These are phyloP conservation scores for Larix kaempferi DNA, from an alignment of 75 land plant species.

Conservation along the genomic window DNA sequence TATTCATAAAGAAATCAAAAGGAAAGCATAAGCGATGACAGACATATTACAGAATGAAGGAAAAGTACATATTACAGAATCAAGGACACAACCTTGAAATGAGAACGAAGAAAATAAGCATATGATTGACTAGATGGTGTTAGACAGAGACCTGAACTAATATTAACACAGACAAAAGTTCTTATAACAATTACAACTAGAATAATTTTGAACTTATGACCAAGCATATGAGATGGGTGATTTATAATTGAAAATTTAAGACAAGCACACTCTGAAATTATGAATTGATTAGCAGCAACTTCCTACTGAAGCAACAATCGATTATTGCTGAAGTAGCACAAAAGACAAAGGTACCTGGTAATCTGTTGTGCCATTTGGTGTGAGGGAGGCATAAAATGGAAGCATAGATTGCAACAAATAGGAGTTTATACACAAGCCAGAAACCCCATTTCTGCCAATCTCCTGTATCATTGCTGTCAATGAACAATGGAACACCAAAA, in stretches of 20 bases:
- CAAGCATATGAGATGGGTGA: not conserved
- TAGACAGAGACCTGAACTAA: no score
- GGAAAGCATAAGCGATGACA: no score
- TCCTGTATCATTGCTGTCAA: slow-evolving; percentile 35
- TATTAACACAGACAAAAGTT: no score
- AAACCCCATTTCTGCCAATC: slow-evolving; percentile 73
- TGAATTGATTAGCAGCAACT: not conserved
- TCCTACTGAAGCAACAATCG: not conserved
- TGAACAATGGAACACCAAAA: slow-evolving; percentile 75
- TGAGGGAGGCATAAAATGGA: slow-evolving; percentile 63
- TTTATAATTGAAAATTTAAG: not conserved
- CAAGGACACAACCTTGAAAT: no score
- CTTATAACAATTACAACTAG: no score
- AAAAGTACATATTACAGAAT: no score
- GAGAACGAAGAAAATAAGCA: no score
- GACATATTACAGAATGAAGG: no score
- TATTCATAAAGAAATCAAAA: no score
- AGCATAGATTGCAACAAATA: slow-evolving; percentile 66
- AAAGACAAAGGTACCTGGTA: slow-evolving; percentile 49
- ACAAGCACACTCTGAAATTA: not conserved
- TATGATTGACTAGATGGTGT: no score
- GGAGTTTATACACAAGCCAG: slow-evolving; percentile 67
- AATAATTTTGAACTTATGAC: not conserved
- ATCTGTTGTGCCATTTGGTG: slow-evolving; percentile 85
- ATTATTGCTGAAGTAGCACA: not conserved